These are phyloP conservation scores for Plasmodium ovale DNA, from an alignment of 169 alveolate genomes.

Conservation along the genomic window DNA sequence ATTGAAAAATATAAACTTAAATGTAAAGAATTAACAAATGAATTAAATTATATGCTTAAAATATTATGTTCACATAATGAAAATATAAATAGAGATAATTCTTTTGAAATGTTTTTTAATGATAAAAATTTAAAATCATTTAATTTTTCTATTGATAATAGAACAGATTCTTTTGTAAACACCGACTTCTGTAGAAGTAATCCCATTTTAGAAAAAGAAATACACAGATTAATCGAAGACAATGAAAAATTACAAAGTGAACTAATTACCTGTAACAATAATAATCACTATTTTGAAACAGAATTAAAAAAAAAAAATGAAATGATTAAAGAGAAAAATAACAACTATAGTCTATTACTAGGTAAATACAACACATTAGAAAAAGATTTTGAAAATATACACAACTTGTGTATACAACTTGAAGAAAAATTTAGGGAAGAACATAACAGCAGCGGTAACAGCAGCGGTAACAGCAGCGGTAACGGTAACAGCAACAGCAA, in stretches of 20 bases:
- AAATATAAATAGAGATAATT: background rate
- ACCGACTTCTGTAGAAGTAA: background rate
- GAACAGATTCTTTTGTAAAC: too few relatives aligned
- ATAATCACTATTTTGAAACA: background rate
- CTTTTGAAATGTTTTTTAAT: too few relatives aligned
- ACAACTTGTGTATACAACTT: conserved; percentile 16
- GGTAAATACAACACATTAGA: conserved; percentile 34
- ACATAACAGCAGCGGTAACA: background rate
- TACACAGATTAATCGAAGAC: conserved; percentile 2
- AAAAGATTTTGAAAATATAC: conserved; percentile 45
- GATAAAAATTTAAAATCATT: too few relatives aligned
- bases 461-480: background rate
- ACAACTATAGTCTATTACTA: background rate
- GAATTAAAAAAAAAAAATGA: conserved; percentile 13
- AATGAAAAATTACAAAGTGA: conserved; percentile 22
- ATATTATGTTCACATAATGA: too few relatives aligned
- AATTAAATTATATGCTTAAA: conserved; percentile 32
- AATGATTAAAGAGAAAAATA: background rate
- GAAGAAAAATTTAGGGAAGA: conserved; percentile 28
- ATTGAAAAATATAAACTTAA: conserved; percentile 13
- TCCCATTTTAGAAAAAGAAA: background rate
- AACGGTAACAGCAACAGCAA: background rate
- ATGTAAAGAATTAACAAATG: conserved; percentile 37
- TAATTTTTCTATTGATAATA: background rate
- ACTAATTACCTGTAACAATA: background rate